Evolutionary conservation across 164 flowering plant species (phyloP).

Genomic region (Nymphaea colorata): DNA sequence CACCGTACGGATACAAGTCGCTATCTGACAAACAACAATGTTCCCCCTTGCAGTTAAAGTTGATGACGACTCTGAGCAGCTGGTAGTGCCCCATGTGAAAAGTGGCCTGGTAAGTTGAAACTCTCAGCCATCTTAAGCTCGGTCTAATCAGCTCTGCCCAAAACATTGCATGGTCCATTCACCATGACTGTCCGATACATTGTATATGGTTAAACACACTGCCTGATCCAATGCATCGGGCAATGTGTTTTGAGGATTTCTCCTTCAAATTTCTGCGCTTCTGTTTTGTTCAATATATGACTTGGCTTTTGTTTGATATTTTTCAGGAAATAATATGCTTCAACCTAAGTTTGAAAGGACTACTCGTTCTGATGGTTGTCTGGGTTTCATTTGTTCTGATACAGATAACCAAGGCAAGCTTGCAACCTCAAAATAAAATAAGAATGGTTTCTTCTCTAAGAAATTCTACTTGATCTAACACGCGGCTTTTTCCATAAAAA

Average conservation of each 20-base stretch:
- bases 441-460: not conserved
- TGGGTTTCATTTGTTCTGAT: constrained; percentile 65
- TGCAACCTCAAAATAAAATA: not conserved
- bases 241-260: too few relatives aligned
- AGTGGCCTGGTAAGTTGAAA: constrained; percentile 39
- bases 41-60: constrained; percentile 43
- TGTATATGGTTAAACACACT: too few relatives aligned
- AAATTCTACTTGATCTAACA: too few relatives aligned
- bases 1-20: too few relatives aligned
- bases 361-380: constrained; percentile 35
- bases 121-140: too few relatives aligned
- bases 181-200: too few relatives aligned
- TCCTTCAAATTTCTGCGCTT: not conserved
- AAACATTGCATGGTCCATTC: too few relatives aligned
- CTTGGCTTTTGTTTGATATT: not conserved
- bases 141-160: too few relatives aligned
- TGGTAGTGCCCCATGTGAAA: constrained; percentile 50
- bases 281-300: too few relatives aligned
- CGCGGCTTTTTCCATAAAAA: not conserved
- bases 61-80: constrained; percentile 55
- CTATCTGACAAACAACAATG: too few relatives aligned
- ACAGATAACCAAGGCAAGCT: constrained; percentile 69
- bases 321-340: constrained; percentile 49
- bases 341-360: constrained; percentile 57
- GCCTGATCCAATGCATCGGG: too few relatives aligned